Conservation (phyloP, 2,329 filamentous ascomycete genomes). For the Cladosporium sp. region DNA sequence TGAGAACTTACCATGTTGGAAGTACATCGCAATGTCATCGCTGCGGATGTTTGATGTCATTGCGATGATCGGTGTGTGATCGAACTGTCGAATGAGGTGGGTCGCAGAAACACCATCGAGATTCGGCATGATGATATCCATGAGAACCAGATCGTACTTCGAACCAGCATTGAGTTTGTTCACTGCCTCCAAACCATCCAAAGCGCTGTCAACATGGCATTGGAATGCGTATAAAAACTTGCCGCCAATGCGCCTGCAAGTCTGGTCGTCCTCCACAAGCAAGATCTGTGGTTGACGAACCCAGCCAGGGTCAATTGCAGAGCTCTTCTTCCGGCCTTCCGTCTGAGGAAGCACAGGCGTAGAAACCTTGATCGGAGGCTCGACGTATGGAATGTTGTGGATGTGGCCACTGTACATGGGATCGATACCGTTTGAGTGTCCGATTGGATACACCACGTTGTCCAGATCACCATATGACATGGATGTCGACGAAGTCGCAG, state of each 20-base stretch:
- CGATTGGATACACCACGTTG: constrained; percentile 82
- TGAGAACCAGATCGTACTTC: constrained; percentile 58
- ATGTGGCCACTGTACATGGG: constrained; percentile 93
- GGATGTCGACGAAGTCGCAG: constrained; percentile 47
- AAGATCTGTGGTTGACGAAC: constrained; percentile 71
- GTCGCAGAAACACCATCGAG: constrained; percentile 93
- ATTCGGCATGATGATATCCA: constrained; percentile 86
- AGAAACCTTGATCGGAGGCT: constrained; percentile 60
- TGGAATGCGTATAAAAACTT: constrained; percentile 64
- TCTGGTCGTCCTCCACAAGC: constrained; percentile 78
- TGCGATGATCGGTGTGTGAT: constrained; percentile 83
- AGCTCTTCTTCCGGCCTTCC: constrained; percentile 58
- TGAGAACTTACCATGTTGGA: constrained; percentile 73
- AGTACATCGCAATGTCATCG: constrained; percentile 95
- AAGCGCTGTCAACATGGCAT: constrained; percentile 62
- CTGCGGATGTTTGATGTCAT: constrained; percentile 99
- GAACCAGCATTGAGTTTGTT: constrained; percentile 69
- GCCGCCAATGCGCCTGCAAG: constrained; percentile 62
- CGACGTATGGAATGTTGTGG: constrained; percentile 83
- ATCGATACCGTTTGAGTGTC: constrained; percentile 86
- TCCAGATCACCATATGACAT: constrained; percentile 59
- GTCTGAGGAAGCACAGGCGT: constrained; percentile 34
- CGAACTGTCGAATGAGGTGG: constrained; percentile 84
- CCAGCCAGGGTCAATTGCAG: constrained; percentile 61
- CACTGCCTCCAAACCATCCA: constrained; percentile 86